Base-by-base conservation (phyloP, 192 early-diverging fungal species). In the Coemansia sp. region DNA sequence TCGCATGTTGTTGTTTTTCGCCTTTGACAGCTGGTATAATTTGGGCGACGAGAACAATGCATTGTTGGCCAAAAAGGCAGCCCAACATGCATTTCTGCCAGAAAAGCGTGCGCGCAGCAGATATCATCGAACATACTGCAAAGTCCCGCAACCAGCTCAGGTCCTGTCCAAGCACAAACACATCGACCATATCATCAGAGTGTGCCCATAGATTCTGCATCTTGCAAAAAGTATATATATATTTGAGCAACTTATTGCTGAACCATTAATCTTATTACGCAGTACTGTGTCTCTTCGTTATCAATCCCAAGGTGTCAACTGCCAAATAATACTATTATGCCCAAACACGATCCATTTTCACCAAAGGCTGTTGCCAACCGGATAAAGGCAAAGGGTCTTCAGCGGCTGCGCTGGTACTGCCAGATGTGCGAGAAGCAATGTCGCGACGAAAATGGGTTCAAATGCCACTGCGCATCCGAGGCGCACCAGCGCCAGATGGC, bases 361-460 rank as follows among this genome's bases (percentile, higher is more conserved):
- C 87, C 93, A 26, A 95, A 96, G 82, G 89, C 89, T 21, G 86
- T 95, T 57, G 92, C 90, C 67, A 95, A 94, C 82, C 83, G 91
- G 28, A 97, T 97, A 64, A 97, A 91, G 68, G 82, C 93, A 51
- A 97, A 97, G 67, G 95, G 95, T 7, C 86, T 97, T 54, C 89
- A 92, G 54, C 89, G 90, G 58, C 82, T 97, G 38, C 84, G 90
- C 34, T 97, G 90, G 85, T 97, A 94, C 72, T 97, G 95, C 75
- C 95, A 97, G 76, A 93, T 93, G 84, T 96, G 94, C 66, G 86
- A 94, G 69, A 92, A 89, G 77, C 83, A 85, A 71, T 94, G 92
- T 64, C 84, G 93, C 60, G 95, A 97, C 80, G 93, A 92, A 69
- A 97, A 97, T 82, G 95, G 95, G 2, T 97, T 95, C 84, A 95